A percentile compares a stretch with the other conserved stretches of the same genome.
phyloP scores from a whole-genome alignment of 345 rosid species.

The Syzygium aqueum region DNA sequence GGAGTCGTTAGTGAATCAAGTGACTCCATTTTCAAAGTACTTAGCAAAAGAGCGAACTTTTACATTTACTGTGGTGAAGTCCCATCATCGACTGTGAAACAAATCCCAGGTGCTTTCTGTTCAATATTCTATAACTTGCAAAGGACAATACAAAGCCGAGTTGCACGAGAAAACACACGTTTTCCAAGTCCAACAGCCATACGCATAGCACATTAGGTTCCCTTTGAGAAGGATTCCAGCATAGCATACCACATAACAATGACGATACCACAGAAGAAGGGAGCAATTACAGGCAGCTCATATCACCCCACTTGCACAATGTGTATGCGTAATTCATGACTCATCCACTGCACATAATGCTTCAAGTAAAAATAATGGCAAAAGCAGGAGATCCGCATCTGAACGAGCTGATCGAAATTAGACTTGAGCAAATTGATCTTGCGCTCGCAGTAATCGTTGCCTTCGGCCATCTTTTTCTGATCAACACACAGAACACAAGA shows the following conservation, averaged over 20 bases:
- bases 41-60: neutral
- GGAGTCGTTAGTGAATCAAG: neutral
- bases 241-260: neutral
- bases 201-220: neutral
- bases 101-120: neutral
- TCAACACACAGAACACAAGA: neutral
- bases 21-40: neutral
- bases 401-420: slow-evolving; percentile 90
- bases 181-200: neutral
- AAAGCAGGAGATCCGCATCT: slow-evolving; percentile 33
- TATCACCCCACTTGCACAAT: neutral
- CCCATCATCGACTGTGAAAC: neutral
- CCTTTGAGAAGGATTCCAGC: neutral
- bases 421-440: slow-evolving; percentile 89
- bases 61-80: neutral
- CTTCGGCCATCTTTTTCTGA: slow-evolving; percentile 88
- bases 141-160: neutral
- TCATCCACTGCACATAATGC: neutral
- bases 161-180: neutral
- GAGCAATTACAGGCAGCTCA: neutral
- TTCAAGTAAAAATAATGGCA: neutral
- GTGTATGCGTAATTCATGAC: neutral
- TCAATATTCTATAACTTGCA: neutral
- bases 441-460: slow-evolving; percentile 89
- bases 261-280: neutral